A percentile compares a stretch with the other conserved stretches of the same genome.
phyloP scores from a whole-genome alignment of 2,329 filamentous ascomycete genomes.

The Colletotrichum orchidophilum region DNA sequence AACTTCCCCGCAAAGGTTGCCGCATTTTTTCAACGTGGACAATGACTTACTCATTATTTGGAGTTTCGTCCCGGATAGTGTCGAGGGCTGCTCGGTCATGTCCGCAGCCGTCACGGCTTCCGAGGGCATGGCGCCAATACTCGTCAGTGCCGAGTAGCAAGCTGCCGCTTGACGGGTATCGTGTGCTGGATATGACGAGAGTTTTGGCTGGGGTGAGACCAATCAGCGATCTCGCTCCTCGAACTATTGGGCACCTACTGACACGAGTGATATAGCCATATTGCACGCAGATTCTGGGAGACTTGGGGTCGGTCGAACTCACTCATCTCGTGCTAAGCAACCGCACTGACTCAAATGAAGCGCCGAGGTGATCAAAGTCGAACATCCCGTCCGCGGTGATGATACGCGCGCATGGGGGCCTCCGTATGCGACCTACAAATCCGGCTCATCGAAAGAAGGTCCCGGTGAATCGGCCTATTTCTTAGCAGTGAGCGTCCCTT shows the following conservation, averaged over 20 bases:
- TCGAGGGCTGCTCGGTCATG: not conserved
- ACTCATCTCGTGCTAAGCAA: slow-evolving; percentile 25
- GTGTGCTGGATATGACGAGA: slow-evolving; percentile 95
- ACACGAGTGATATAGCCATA: slow-evolving; percentile 74
- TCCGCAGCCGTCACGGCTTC: not conserved
- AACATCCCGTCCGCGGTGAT: slow-evolving; percentile 90
- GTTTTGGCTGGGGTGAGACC: slow-evolving; percentile 85
- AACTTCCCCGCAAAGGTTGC: slow-evolving; percentile 5
- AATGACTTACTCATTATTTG: not conserved
- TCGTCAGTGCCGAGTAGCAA: slow-evolving; percentile 41
- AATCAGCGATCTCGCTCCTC: fast-evolving
- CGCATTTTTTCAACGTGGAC: not conserved
- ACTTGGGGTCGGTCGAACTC: slow-evolving; percentile 79
- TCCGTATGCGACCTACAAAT: slow-evolving; percentile 83
- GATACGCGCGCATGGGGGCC: slow-evolving; percentile 97
- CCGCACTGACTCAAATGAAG: slow-evolving; percentile 56
- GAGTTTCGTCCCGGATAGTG: not conserved
- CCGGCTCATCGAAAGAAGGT: slow-evolving; percentile 67
- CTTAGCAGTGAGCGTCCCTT: slow-evolving; percentile 70
- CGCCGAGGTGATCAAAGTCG: slow-evolving; percentile 96
- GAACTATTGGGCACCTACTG: not conserved
- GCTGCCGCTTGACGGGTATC: slow-evolving; percentile 82
- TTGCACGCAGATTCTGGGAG: slow-evolving; percentile 95
- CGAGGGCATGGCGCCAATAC: slow-evolving; percentile 39
- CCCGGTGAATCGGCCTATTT: slow-evolving; percentile 97